These are phyloP conservation scores for Pulveroboletus sp. DNA, from an alignment of 768 basidiomycete species.

Conservation along the genomic window DNA sequence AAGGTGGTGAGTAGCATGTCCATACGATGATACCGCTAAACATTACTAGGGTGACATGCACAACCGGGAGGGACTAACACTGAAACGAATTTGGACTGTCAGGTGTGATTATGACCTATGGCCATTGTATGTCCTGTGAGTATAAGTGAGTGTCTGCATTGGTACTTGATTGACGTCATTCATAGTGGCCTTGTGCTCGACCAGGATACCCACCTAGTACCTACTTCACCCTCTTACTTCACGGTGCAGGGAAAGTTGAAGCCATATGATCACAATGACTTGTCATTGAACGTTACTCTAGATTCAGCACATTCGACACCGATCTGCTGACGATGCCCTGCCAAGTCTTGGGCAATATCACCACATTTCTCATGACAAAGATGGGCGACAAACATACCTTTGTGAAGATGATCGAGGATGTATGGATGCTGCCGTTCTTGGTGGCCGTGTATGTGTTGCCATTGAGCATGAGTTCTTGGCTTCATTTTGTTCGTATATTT, in stretches of 20 bases:
- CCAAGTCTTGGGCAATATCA: constrained; percentile 47
- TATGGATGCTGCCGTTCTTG: constrained; percentile 63
- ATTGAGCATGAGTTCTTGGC: constrained; percentile 47
- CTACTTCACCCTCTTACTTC: constrained; percentile 60
- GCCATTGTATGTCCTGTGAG: constrained; percentile 57
- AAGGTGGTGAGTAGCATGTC: constrained; percentile 35
- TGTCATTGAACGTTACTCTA: constrained; percentile 15
- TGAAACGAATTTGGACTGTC: constrained; percentile 49
- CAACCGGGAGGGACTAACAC: constrained; percentile 58
- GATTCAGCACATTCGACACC: constrained; percentile 57
- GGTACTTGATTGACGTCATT: not conserved
- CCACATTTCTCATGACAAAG: constrained; percentile 54
- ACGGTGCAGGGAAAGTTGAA: constrained; percentile 43
- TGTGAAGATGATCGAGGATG: constrained; percentile 49
- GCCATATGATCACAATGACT: not conserved
- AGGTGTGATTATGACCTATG: constrained; percentile 63
- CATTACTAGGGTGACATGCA: constrained; percentile 49
- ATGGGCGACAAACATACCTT: constrained; percentile 49
- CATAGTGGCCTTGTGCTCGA: constrained; percentile 49
- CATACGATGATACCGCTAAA: no score
- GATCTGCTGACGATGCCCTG: constrained; percentile 63
- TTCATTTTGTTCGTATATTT: constrained; percentile 43
- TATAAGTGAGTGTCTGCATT: not conserved
- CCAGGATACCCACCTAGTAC: constrained; percentile 44
- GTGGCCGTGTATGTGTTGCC: constrained; percentile 52